Evolutionary conservation across 129 eudicot species (phyloP), one percentile per base, ranked within the genome.

Genomic region (Deinandra increscens): DNA sequence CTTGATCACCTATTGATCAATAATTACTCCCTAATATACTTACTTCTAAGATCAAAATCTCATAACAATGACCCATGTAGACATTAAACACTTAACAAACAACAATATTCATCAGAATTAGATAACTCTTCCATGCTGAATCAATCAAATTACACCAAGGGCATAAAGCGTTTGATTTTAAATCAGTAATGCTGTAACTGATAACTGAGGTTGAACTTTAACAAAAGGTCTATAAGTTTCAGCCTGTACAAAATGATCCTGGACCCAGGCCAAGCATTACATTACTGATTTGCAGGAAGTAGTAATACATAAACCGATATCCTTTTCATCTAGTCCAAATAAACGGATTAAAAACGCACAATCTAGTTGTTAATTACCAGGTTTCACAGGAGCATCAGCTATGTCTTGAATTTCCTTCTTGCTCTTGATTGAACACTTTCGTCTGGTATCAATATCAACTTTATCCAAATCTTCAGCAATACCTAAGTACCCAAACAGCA

Each of bases 391-490:
- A 46, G 84, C 88, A 63, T 87, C 82, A 19, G 76, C 88, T 43
- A 82, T 23, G 41, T 81, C 90, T 38, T 82, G 82, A 66, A 88
- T 88, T 69, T 85, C 95, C 76, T 75, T 88, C 81, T 85, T 84
- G 81, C 95, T 84, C 86, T 83, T 84, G 15, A 81, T 77, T 2
- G 69, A 64, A 74, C 84, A 82, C 72, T 79, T 81, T 44, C 73
- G 79, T 81, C 72, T 88, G 9, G 84, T 80, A 55, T 84, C 91
- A 31, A 34, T 36, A 66, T 85, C 84, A n/a, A 88, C 76, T 68
- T 83, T 81, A 77, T 88, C 88, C 84, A 85, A 73, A 73, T 88
- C 95, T 75, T 88, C 91, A 0, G 87, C 79, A 45, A 88, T 85
- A 44, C 86, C 95, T 80, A 85, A 81, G 79, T 85, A 88, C 38